Evolutionary conservation across 352 stramenopile species (phyloP), one percentile per base, ranked within the genome.

Genomic region (Aphanomyces cochlioides): DNA sequence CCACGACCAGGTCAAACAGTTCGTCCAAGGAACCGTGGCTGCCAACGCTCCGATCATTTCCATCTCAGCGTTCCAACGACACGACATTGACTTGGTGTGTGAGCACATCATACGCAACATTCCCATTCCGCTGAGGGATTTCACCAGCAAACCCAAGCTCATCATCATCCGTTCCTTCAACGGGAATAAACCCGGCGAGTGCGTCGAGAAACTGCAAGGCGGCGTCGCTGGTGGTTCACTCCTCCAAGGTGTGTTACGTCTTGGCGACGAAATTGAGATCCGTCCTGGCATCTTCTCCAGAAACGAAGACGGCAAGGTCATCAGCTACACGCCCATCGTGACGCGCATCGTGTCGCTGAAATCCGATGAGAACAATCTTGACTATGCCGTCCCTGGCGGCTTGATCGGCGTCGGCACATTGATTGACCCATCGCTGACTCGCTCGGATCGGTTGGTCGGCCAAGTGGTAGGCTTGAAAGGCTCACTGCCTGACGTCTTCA

Each of bases 121-220:
- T 69, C 97, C 97, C 39, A 89, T 99, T 56, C 98, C 98, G n/a
- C 87, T 90, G 69, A 85, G 97, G 57, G 96, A 99, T 83, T 99
- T 99, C 80, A 98, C 96, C 12, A 97, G 83, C 53, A 95, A 96
- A 58, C 97, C 97, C 10, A 95, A 98, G 74, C 88, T 99, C 10
- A 99, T 99, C 78, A 96, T 99, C 54, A 99, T 99, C 75, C 96
- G 97, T 77, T 99, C 94, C 58, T 99, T 99, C 78, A 98, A 99
- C 82, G 97, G 99, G 56, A 99, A 99, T 87, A 99, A 99, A 80
- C 98, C 98, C 15, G 98, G 97, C 69, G 93, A 99, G 77, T 95
- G 99, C 72, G 97, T 99, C 1, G 92, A 98, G 74, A 94, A 98
- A 74, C 82, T 99, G 19, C 96, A 98, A 79, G 90, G 92, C 60